Conservation (phyloP, 2,329 filamentous ascomycete species). For the Colletotrichum kahawae region DNA sequence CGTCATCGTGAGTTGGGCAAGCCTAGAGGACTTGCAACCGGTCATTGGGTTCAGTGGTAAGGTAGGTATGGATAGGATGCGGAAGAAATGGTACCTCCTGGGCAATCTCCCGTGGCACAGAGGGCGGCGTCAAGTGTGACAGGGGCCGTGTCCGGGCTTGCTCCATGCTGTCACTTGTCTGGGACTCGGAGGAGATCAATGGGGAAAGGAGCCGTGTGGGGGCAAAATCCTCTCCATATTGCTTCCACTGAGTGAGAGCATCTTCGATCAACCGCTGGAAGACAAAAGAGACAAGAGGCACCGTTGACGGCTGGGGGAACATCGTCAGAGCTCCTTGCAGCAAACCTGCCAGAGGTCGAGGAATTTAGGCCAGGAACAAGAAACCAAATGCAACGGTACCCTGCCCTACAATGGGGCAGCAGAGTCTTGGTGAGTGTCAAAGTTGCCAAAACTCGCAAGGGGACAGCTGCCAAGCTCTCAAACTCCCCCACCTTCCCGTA, state of each 20-base stretch:
- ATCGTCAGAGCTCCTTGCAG: background rate
- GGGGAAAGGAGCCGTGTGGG: conserved; percentile 10
- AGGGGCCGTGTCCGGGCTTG: background rate
- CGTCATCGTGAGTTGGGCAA: background rate
- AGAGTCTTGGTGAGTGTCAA: background rate
- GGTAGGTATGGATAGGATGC: background rate
- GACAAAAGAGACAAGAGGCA: background rate
- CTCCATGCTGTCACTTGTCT: conserved; percentile 1
- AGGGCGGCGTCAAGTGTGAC: background rate
- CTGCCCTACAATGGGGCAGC: background rate
- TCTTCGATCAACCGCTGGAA: background rate
- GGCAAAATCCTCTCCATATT: background rate
- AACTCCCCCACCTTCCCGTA: conserved; percentile 7
- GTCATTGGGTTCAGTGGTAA: background rate
- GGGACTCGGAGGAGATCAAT: background rate
- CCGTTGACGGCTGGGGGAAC: background rate
- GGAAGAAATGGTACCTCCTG: background rate
- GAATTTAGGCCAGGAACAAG: background rate
- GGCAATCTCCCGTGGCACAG: background rate
- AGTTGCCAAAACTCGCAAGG: background rate
- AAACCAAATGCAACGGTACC: background rate
- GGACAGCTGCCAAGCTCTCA: conserved; percentile 4
- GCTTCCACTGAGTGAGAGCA: background rate
- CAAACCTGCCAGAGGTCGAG: background rate
- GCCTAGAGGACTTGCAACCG: background rate